Conservation (phyloP, 768 basidiomycete genomes). For the Panus rudis region DNA sequence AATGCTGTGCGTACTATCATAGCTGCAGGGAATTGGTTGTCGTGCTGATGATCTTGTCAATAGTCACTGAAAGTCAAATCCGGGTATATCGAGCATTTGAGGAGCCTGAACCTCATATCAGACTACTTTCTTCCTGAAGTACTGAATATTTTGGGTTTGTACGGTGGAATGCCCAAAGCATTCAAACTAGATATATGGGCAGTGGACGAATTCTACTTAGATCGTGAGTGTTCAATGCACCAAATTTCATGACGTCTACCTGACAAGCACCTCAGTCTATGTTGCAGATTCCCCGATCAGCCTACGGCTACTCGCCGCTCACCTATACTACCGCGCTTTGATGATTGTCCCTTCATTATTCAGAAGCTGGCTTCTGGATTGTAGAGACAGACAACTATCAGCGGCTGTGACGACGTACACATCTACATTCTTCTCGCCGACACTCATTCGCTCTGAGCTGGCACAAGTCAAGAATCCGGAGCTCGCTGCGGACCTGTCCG, state of each 20-base stretch:
- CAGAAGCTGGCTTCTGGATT: constrained; percentile 77
- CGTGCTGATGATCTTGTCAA: neutral
- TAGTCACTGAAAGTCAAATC: constrained; percentile 86
- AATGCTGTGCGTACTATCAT: constrained; percentile 57
- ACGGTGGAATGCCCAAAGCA: constrained; percentile 53
- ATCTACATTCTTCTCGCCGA: constrained; percentile 79
- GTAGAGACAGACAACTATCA: constrained; percentile 86
- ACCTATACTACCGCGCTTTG: constrained; percentile 85
- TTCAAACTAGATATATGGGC: constrained; percentile 84
- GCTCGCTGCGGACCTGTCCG: constrained; percentile 47
- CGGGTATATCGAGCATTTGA: constrained; percentile 81
- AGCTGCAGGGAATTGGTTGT: neutral
- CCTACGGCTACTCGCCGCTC: constrained; percentile 67
- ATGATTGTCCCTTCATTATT: constrained; percentile 80
- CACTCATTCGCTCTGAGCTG: constrained; percentile 81
- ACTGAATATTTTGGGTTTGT: constrained; percentile 59
- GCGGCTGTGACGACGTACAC: constrained; percentile 72
- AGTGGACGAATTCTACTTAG: constrained; percentile 76
- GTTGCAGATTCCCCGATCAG: constrained; percentile 45
- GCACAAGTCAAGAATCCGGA: constrained; percentile 56
- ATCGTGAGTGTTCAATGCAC: constrained; percentile 39
- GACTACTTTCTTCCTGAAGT: constrained; percentile 65
- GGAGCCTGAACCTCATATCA: constrained; percentile 58
- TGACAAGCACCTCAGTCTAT: constrained; percentile 37
- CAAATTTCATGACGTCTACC: neutral